Evolutionary conservation across 2,329 filamentous ascomycete species (phyloP), one percentile per base, ranked within the genome.

Genomic region (Colletotrichum incanum): DNA sequence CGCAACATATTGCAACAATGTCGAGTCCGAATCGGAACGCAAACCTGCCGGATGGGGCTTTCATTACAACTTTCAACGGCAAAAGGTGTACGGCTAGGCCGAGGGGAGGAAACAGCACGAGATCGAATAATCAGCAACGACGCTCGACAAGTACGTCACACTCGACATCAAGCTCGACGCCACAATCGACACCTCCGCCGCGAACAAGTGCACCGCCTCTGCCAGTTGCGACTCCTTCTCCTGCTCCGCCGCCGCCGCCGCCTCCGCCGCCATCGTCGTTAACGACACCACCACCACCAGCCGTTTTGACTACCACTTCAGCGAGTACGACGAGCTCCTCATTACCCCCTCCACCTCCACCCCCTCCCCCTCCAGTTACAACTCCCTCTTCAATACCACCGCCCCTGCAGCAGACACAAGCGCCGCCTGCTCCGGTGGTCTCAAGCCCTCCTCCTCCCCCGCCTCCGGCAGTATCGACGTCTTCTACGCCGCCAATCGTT

Each of bases 81-180:
- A 86, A 83, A 78, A 84, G 84, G 79, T 89, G 88, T 81, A 90
- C 88, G 76, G 87, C 85, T 72, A 81, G 89, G 74, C 87, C 87
- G 59, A 86, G 78, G 76, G 52, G 55, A 20, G 70, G 66, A 37
- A 58, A 66, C 43, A 67, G 60, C 43, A 71, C 66, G 31, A 74
- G 56, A 41, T 52, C 69, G 37, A 62, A 47, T n/a, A 67, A 59
- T 20, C 71, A 67, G 28, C 61, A 62, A 20, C 71, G 61, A 23
- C 66, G 31, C 16, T 65, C 66, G 61, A 62, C 67, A 37, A 69
- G 52, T 26, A 72, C 59, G n/a, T 72, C 69, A 20, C 65, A 50
- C 43, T 71, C 68, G 28, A 66, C 67, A 18, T 66, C 67, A 34
- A 49, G n/a, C 14, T 71, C 67, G 60, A 65, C 71, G 67, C 47